A percentile compares a stretch with the other conserved stretches of the same genome.
phyloP scores from a whole-genome alignment of 2,329 filamentous ascomycete species.

The Ilyonectria mors-panacis region DNA sequence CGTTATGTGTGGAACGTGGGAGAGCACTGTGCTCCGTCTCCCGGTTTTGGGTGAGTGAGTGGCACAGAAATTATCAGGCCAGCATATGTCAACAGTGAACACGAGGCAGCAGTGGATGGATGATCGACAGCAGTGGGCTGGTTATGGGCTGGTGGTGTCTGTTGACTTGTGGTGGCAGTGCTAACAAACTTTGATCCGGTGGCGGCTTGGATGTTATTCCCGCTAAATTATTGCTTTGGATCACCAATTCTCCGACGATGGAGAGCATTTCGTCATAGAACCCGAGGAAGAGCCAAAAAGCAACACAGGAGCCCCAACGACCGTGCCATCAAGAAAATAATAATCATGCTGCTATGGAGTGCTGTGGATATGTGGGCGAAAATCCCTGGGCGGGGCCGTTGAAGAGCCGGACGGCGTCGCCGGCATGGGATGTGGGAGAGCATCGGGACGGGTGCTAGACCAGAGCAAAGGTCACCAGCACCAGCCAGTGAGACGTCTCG shows the following conservation, averaged over 20 bases:
- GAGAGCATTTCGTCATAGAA: slow-evolving; percentile 7
- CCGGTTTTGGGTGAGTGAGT: background rate
- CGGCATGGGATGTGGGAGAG: slow-evolving; percentile 29
- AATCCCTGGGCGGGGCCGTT: slow-evolving; percentile 20
- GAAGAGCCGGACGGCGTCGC: slow-evolving; percentile 23
- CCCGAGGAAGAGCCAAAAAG: background rate
- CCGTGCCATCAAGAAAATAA: slow-evolving; percentile 10
- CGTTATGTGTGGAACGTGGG: background rate
- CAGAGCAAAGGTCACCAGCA: slow-evolving; percentile 9
- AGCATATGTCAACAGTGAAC: slow-evolving; percentile 3
- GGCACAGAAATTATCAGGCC: background rate
- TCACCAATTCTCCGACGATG: slow-evolving; percentile 1
- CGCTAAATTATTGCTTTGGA: slow-evolving; percentile 5
- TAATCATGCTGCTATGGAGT: slow-evolving; percentile 18
- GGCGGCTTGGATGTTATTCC: slow-evolving; percentile 22
- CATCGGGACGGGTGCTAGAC: slow-evolving; percentile 4
- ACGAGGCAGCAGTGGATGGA: background rate
- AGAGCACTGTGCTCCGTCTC: background rate
- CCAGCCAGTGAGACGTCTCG: background rate
- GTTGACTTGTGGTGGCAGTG: slow-evolving; percentile 30
- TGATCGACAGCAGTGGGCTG: slow-evolving; percentile 6
- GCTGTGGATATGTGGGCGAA: slow-evolving; percentile 18
- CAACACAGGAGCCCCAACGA: background rate
- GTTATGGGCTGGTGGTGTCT: slow-evolving; percentile 15
- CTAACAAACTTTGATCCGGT: slow-evolving; percentile 13